Percentiles rank a stretch among this genome's conserved stretches.
phyloP scores from a whole-genome alignment of 2,329 filamentous ascomycete species.

The Teratosphaeria epicoccoides region DNA sequence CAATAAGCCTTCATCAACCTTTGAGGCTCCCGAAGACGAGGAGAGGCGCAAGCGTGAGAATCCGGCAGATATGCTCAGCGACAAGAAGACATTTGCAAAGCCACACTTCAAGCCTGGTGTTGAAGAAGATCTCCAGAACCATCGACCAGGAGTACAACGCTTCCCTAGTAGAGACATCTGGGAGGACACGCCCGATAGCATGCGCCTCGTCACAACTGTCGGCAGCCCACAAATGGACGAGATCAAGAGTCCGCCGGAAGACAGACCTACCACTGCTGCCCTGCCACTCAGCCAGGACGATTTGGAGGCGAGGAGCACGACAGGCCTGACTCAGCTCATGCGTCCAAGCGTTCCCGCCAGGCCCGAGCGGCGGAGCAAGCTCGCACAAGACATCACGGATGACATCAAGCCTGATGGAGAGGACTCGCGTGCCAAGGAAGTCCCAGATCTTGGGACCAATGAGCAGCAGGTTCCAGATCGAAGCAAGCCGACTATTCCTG shows the following conservation, averaged over 20 bases:
- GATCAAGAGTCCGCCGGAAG: constrained; percentile 18
- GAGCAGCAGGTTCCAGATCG: constrained; percentile 45
- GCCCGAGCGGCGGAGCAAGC: constrained; percentile 20
- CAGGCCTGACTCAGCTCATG: constrained; percentile 16
- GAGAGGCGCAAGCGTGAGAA: constrained; percentile 32
- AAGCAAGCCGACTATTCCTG: constrained; percentile 54
- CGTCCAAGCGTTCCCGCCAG: constrained; percentile 22
- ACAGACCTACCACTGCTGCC: constrained; percentile 14
- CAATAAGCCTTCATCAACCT: constrained; percentile 23
- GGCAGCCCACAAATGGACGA: constrained; percentile 27
- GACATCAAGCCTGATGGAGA: constrained; percentile 7
- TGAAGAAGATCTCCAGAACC: constrained; percentile 34
- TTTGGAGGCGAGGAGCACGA: constrained; percentile 15
- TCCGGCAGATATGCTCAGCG: constrained; percentile 28
- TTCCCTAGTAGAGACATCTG: constrained; percentile 91
- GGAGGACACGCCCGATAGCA: constrained; percentile 85
- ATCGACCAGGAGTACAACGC: constrained; percentile 49
- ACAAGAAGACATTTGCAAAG: constrained; percentile 48
- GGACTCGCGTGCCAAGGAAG: constrained; percentile 9
- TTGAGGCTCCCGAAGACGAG: constrained; percentile 41
- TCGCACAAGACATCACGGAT: constrained; percentile 21
- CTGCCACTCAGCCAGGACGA: constrained; percentile 10
- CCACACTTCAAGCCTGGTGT: constrained; percentile 48
- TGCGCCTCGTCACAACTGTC: constrained; percentile 68
- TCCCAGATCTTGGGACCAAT: constrained; percentile 28